These are phyloP conservation scores for Backusella luteola DNA, from an alignment of 192 early-diverging fungal species.

Conservation along the genomic window DNA sequence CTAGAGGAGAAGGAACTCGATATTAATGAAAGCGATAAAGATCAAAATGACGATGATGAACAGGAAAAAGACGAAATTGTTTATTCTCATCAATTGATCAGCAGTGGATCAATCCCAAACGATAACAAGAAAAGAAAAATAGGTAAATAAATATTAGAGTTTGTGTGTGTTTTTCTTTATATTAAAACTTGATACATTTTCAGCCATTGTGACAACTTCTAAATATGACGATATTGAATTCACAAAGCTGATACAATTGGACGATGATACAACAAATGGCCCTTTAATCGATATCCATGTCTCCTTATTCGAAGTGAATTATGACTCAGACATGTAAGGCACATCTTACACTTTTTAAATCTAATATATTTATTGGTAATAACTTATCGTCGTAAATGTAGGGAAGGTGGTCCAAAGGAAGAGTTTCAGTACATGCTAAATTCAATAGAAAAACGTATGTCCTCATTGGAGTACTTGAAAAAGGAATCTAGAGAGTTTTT, in stretches of 20 bases:
- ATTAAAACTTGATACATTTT: neutral
- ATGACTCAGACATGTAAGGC: constrained; percentile 2
- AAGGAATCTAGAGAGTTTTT: constrained; percentile 8
- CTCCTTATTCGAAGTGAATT: constrained; percentile 14
- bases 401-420: neutral
- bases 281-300: constrained; percentile 29
- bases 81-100: neutral
- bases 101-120: neutral
- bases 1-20: neutral
- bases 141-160: neutral
- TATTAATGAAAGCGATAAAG: neutral
- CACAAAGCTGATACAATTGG: constrained; percentile 24
- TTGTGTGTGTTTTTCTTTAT: neutral
- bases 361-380: neutral
- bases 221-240: constrained; percentile 22
- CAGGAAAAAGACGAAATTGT: neutral
- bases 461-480: neutral
- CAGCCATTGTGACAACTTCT: constrained; percentile 17
- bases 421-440: neutral
- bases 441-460: neutral
- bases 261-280: neutral
- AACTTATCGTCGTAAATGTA: neutral
- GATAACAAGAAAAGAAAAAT: neutral
- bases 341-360: too few species aligned
- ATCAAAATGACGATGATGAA: constrained; percentile 1